Percentiles rank a stretch among this genome's conserved stretches.
phyloP scores from a whole-genome alignment of 768 basidiomycete species.

The Termitomyces sp. region DNA sequence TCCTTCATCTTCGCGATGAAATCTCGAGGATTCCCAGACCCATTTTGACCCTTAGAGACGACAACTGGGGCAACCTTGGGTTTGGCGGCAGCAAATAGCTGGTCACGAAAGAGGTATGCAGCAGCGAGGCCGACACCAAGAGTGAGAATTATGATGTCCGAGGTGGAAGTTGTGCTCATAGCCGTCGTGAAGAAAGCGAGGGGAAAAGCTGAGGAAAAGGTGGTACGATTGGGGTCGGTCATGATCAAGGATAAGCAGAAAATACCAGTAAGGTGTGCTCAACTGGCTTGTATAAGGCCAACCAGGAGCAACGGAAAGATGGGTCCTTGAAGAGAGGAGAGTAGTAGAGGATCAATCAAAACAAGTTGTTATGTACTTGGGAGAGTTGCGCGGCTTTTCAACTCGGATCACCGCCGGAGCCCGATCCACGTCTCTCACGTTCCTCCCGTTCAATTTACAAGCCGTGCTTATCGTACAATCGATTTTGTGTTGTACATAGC shows the following conservation, averaged over 20 bases:
- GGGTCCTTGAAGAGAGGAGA: constrained; percentile 2
- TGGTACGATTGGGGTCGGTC: constrained; percentile 31
- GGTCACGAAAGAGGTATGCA: constrained; percentile 79
- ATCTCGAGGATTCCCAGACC: constrained; percentile 84
- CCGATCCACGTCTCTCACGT: constrained; percentile 8
- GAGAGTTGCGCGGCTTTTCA: constrained; percentile 11
- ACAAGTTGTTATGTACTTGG: constrained; percentile 9
- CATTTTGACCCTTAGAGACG: constrained; percentile 48
- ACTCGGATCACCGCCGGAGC: constrained; percentile 11
- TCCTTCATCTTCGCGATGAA: constrained; percentile 94
- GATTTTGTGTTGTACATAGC: neutral
- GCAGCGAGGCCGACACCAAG: constrained; percentile 73
- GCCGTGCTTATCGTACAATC: constrained; percentile 7
- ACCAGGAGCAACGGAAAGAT: constrained; percentile 7
- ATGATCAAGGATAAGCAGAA: constrained; percentile 16
- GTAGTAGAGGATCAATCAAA: constrained; percentile 9
- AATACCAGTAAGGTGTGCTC: constrained; percentile 17
- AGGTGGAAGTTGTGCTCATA: constrained; percentile 60
- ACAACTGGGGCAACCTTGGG: constrained; percentile 46
- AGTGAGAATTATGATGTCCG: constrained; percentile 67
- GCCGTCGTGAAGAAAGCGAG: constrained; percentile 22
- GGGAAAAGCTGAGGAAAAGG: constrained; percentile 33
- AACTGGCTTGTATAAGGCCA: constrained; percentile 20
- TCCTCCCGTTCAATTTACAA: neutral
- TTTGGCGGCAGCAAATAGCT: constrained; percentile 64